Evolutionary conservation across 306 rosid genomes (phyloP), one percentile per base, ranked within the genome.

Genomic region (Dalbergia oliveri): DNA sequence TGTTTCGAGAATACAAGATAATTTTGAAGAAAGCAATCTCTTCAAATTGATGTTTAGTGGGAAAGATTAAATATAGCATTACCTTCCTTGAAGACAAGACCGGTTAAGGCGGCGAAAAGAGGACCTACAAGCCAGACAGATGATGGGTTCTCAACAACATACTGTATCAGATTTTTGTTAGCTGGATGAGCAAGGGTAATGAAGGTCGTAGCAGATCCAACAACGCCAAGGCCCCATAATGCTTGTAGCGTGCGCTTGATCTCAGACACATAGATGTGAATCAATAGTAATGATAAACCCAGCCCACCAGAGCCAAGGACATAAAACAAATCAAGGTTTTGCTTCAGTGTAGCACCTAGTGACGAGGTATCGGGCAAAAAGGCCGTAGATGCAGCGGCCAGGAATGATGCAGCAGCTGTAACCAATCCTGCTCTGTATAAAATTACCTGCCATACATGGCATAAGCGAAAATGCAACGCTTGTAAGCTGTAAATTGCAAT

Each of bases 21-120:
- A 49, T 37, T 34, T 63, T 61, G 15, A 75, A 74, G 65, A 62
- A 43, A 82, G 9, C 9, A 54, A 54, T 66, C 4, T 16, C 61
- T 64, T 67, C 59, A 43, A 39, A 53, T 49, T 35, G 49, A 68
- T 23, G 53, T 41, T 68, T 31, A 70, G 74, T 75, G 57, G 33
- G 6, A 14, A 63, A 34, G 44, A 12, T 69, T 39, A 41, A 70
- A 72, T 69, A 8, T 43, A 33, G 58, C 21, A 45, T 68, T 74
- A 93, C 97, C 99, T 93, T 93, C 97, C 89, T 91, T 95, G 89
- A 93, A 95, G 66, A 93, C 99, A 72, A 95, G 91, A 70, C 99
- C 94, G 5, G 99, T 95, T 67, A 91, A 86, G 72, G 99, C 88
- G 15, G 95, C 99, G 53, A 87, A 93, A 79, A 93, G 88, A 66